Percentiles rank a stretch among this genome's conserved stretches.
Evolutionary conservation across 176 grass and related monocot genomes (phyloP).

Genomic region (Hordeum vulgare): MorexV3_pseudomolecules_assembly NC_058519.1:622261153-622261652

Average conservation of each 20-base stretch:
- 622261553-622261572: background rate
- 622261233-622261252: slow-evolving; percentile 29
- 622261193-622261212: slow-evolving; percentile 79
- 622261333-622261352: too few species aligned
- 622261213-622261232: slow-evolving; percentile 62
- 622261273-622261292: background rate
- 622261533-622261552: background rate
- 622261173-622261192: slow-evolving; percentile 81
- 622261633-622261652: background rate
- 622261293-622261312: background rate
- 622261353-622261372: too few species aligned
- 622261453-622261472: too few species aligned
- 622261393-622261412: too few species aligned
- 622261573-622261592: too few species aligned
- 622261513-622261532: background rate
- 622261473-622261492: too few species aligned
- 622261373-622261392: too few species aligned
- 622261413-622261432: too few species aligned
- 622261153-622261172: slow-evolving; percentile 71
- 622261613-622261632: background rate
- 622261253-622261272: background rate
- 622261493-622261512: too few species aligned
- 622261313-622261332: too few species aligned
- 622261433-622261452: too few species aligned
- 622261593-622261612: too few species aligned